Base-by-base conservation (phyloP, 2,329 filamentous ascomycete genomes). In the Fusarium subglutinans region DNA sequence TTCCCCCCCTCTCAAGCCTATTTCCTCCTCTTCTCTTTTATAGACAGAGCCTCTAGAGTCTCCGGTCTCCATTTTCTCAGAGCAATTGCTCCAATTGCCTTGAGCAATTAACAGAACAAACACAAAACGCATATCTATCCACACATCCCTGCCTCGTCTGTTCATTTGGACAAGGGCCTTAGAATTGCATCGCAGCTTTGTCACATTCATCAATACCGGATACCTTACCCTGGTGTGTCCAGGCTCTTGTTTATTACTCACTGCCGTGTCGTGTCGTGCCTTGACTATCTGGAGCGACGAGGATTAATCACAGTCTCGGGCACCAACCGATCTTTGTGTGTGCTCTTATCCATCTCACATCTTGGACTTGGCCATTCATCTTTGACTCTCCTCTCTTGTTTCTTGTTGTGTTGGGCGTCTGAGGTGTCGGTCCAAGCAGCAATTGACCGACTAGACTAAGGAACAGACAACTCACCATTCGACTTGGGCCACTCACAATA, bases 371-470 rank as follows among this genome's bases (percentile, higher is more conserved):
- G 53, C 24, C 51, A 55, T 41, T 54, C 51, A 54, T 40, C 51
- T 40, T 54, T 55, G 51, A 55, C 20, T 40, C 30, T 38, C 15
- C 24, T 55, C 40, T 57, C 30, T 51, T 37, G 24, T 58, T 47
- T 66, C 66, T 51, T 66, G 59, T 50, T 51, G 55, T 60, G 69
- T 74, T 75, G 68, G 72, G 59, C 69, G 63, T 62, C 72, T 74
- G 74, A 69, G 48, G 55, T 56, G 56, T 53, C 33, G 33, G 50
- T 65, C 59, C 50, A 44, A 70, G 60, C 47, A 58, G 38, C 53
- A 73, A 63, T 65, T 74, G 72, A 74, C 72, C 72, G 72, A 72
- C 71, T 68, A 66, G 72, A 65, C 67, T 61, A 66, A 57, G 67
- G 55, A 69, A 33, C 66, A 68, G 58, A 72, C 72, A 74, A 59